Base-by-base conservation (phyloP, 345 rosid species). In the Rhodamnia rubescens region DNA sequence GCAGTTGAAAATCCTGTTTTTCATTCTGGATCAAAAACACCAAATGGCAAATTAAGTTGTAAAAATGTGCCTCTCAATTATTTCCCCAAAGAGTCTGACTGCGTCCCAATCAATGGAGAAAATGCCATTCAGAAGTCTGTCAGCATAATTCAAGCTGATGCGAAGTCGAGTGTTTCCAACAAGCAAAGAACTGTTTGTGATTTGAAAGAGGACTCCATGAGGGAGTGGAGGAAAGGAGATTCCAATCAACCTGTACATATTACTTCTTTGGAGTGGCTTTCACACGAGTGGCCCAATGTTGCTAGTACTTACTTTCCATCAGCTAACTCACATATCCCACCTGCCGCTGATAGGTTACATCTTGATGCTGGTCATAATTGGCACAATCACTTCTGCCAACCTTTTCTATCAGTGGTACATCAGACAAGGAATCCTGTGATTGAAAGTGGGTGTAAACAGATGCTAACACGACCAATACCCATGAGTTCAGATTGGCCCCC, bases 401-500 rank as follows among this genome's bases (percentile, higher is more conserved):
- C 99, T 69, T 97, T 94, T 88, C 90, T 97, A 56, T 87, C 97
- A 58, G 51, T 95, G 20, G 85, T 96, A 84, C 98, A 92, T 87
- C 98, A 92, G 89, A 89, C 96, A 85, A 95, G 96, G 90, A 95
- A 90, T 87, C 89, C 95, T 86, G 85, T 93, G 4, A 85, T 92
- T 87, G 98, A 97, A 85, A 91, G 88, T 86, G 91, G 94, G 40
- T 92, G 94, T 91, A 92, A 88, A 88, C 93, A 88, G 87, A 91
- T 93, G 88, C 87, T 95, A 55, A 53, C 99, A 86, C 95, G 89
- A 85, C 94, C 98, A 59, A 85, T 95, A 87, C 91, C 96, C 85
- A 92, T 94, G 98, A 97, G 98, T 91, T 91, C 93, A 87, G 99
- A 97, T 90, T 97, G 99, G 98, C 99, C 98, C 81, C 98, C 98